Evolutionary conservation across 2,329 filamentous ascomycete genomes (phyloP), one percentile per base, ranked within the genome.

Genomic region (Colletotrichum sp.): DNA sequence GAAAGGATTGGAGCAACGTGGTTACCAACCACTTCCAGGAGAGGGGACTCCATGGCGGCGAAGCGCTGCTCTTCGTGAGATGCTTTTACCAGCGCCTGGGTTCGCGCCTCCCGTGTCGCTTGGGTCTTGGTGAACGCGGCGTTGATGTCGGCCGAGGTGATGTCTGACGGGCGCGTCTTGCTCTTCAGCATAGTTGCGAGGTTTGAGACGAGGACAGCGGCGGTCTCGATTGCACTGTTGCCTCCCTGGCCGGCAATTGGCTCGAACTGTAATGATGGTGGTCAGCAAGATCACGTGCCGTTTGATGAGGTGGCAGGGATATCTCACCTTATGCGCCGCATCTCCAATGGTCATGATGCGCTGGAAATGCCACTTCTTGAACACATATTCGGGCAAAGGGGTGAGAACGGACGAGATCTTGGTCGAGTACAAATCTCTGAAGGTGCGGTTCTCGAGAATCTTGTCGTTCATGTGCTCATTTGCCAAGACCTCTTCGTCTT

Each of bases 271-370:
- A 5, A 16, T 18, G 24, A 12, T 6, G 28, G 68, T 21, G 62
- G 65, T 26, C 21, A 60, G 21, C 13, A 5, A 4, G 8, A 30
- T 12, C 26, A 26, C 18, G 6, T 18, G 28, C 6, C 4, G 18
- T 3, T 49, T n/a, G 26, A 55, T 9, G 28, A 9, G 24, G 8
- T 21, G n/a, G 12, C 15, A 4, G 12, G 15, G 15, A 21, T 12
- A 3, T 52, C 44, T 1, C 75, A 82, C 81, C 80, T 85, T 85
- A 72, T 85, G 84, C 2, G 77, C 80, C 1, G 83, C 79, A 57
- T 85, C 84, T 5, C 84, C 84, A 2, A 85, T 75, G 5, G 78
- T 77, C 1, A 84, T 72, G 10, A 84, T 82, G 4, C 83, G 78
- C 9, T 79, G 68, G 67, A 81, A 83, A 68, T 80, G 79, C 84